Evolutionary conservation across 768 basidiomycete genomes (phyloP).

Genomic region (Tephrocybe sp.): DNA sequence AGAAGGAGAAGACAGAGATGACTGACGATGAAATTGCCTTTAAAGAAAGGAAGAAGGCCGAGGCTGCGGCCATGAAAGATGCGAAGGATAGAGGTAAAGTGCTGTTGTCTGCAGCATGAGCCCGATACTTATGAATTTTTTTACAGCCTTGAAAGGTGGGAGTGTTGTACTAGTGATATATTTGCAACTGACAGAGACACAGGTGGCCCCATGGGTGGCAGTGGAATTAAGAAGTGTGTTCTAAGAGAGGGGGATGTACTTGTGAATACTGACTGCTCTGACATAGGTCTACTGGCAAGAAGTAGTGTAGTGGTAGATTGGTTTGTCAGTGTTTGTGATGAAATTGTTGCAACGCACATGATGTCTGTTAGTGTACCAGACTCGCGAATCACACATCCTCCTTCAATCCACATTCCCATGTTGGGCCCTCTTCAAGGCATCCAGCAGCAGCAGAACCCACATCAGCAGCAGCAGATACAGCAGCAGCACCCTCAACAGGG

Average conservation of each 20-base stretch:
- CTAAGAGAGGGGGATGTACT: constrained; percentile 1
- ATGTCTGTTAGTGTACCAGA: constrained; percentile 13
- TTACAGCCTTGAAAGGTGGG: constrained; percentile 54
- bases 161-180: neutral
- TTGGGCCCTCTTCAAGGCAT: constrained; percentile 68
- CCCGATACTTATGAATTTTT: constrained; percentile 1
- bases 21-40: constrained; percentile 70
- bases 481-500: constrained; percentile 49
- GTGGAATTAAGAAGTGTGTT: constrained; percentile 88
- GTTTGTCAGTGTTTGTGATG: constrained; percentile 41
- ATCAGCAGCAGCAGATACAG: constrained; percentile 60
- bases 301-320: constrained; percentile 51
- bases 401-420: constrained; percentile 59
- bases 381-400: constrained; percentile 21
- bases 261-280: constrained; percentile 6
- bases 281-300: constrained; percentile 66
- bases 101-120: constrained; percentile 2
- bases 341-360: constrained; percentile 20
- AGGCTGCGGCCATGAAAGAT: constrained; percentile 68
- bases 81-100: constrained; percentile 55
- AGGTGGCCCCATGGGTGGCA: constrained; percentile 69
- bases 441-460: constrained; percentile 63
- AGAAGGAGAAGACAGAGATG: constrained; percentile 76
- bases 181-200: constrained; percentile 9
- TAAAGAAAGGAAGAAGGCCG: constrained; percentile 76